Evolutionary conservation across 495 filamentous ascomycete species (phyloP), one percentile per base, ranked within the genome.

Genomic region (Acidiella bohemica): DNA sequence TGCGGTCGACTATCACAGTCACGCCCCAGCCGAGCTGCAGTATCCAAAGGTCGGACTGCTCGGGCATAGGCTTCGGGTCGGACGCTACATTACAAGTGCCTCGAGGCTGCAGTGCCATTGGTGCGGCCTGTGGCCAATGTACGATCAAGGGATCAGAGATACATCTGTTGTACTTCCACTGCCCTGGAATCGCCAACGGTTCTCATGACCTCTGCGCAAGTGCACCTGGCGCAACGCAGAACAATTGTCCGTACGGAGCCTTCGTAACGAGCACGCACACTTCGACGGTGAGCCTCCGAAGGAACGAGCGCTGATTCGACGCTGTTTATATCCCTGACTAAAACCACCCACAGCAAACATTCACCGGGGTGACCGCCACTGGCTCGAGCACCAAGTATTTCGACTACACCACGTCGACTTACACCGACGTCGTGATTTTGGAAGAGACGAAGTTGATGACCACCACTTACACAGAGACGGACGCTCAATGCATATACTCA

Each of bases 101-200:
- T 8, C 32, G 9, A 34, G 32, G 32, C 5, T 34, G 34, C 14
- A 8, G 20, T 14, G 20, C 22, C 6, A 25, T 2, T 24, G 10
- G 13, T 5, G 6, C 22, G 20, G 10, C 13, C 22, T 13, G 12
- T 7, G 22, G 12, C 25, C 20, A 13, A 10, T 37, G 34, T 20
- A 37, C 34, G n/a, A 37, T 37, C 34, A 19, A 37, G n/a, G 34
- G 34, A n/a, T 19, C 13, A 13, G 34, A 23, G 9, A 25, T 37
- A 2, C 34, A 37, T 3, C 12, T 37, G 2, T 10, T 37, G 7
- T 37, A 37, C n/a, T 37, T 37, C n/a, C 18, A 13, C 8, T 3
- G 14, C 13, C 12, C 34, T 13, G 14, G 20, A 2, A 14, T 6
- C 4, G 34, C 20, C 8, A 37, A 37, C 13, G 6, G 20, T 3